phyloP scores from a whole-genome alignment of 805 yeast species.

The Tetrapisispora iriomotensis region DNA sequence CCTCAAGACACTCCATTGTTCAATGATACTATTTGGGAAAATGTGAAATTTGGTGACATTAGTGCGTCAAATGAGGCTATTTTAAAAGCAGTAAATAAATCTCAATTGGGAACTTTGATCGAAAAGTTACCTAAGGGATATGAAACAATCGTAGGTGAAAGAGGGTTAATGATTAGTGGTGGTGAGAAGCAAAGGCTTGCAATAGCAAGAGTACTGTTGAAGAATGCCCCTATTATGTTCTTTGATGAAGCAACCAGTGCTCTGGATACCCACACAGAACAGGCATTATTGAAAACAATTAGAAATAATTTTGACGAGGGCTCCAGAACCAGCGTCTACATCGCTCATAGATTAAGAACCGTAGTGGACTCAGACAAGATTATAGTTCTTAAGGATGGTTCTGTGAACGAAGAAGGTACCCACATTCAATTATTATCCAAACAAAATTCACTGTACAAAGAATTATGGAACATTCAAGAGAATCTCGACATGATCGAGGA shows the following conservation, averaged over 20 bases:
- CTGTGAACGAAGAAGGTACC: slow-evolving; percentile 79
- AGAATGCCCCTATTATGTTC: slow-evolving; percentile 80
- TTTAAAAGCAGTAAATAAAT: slow-evolving; percentile 49
- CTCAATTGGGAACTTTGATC: slow-evolving; percentile 57
- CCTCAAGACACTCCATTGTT: slow-evolving; percentile 97
- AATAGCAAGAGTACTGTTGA: slow-evolving; percentile 79
- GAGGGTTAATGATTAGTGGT: slow-evolving; percentile 99
- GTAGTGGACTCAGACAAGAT: slow-evolving; percentile 92
- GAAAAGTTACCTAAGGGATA: slow-evolving; percentile 72
- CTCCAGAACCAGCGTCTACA: slow-evolving; percentile 68
- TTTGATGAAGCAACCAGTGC: slow-evolving; percentile 98
- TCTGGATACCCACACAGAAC: slow-evolving; percentile 93
- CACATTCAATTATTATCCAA: slow-evolving; percentile 52
- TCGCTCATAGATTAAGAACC: slow-evolving; percentile 90
- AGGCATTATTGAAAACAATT: slow-evolving; percentile 66
- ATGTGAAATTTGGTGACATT: slow-evolving; percentile 76
- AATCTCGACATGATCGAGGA: slow-evolving; percentile 44
- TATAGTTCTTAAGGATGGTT: slow-evolving; percentile 71
- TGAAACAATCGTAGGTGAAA: slow-evolving; percentile 84
- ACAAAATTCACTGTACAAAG: slow-evolving; percentile 56
- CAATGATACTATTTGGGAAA: slow-evolving; percentile 82
- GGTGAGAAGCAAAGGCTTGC: slow-evolving; percentile 97
- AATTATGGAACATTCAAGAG: slow-evolving; percentile 90
- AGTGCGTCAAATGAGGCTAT: slow-evolving; percentile 69
- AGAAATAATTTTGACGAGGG: slow-evolving; percentile 49